Evolutionary conservation across 2,329 filamentous ascomycete species (phyloP), one percentile per base, ranked within the genome.

Genomic region (Epichloe uncinata): DNA sequence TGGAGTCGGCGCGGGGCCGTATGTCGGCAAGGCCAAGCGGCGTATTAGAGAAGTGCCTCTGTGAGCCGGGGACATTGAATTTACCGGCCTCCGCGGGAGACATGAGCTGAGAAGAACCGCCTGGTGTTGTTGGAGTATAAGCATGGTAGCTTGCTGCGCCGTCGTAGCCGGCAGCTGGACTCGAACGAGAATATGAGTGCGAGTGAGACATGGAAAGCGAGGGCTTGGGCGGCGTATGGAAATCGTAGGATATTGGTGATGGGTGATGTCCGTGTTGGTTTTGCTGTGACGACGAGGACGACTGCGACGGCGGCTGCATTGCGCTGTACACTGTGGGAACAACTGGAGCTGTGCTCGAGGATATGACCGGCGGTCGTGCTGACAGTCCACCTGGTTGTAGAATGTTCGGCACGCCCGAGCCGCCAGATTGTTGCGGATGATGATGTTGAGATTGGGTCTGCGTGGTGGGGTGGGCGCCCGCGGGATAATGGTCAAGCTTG

Each of bases 11-110:
- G 51, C 88, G 81, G 11, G 89, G 88, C 52, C 91, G 78, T 63
- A 97, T 96, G 66, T 97, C 91, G 53, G 89, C 87, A 42, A 97
- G 78, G 15, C 89, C 93, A 34, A 97, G 76, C 3, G 91, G 91
- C 8, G 90, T 95, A 63, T 93, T 91, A 56, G 87, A 86, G 48
- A 82, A 69, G 53, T 73, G 77, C 55, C 78, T 78, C 75, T 70
- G 83, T 64, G 68, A 80, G 45, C 72, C 75, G 8, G 78, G 71
- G 41, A 73, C 69, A 55, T 66, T 70, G 63, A 81, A 82, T 58
- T 79, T 81, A 51, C 68, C 58, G 38, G 59, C 56, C 52, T 77
- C 74, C 51, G 68, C 70, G 5, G 77, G 73, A 45, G 78, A 78
- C 63, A 79, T 75, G 68, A 84, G 87, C 63, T 87, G 86, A 57